phyloP scores from a whole-genome alignment of 1,284 basidiomycete genomes.

The Ganoderma meredithae region DNA sequence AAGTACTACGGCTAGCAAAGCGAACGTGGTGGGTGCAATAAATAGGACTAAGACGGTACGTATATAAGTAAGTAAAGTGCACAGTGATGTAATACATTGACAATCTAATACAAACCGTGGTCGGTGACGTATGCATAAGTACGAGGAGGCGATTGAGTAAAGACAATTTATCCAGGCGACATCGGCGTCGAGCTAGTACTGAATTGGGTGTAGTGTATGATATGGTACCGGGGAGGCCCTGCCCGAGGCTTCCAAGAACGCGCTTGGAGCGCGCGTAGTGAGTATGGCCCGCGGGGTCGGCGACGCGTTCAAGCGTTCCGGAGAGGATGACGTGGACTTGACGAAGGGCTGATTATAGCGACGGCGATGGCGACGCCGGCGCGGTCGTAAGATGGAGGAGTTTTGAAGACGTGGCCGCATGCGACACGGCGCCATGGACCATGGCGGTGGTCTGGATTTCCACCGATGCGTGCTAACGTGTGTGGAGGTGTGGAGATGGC shows the following conservation, averaged over 20 bases:
- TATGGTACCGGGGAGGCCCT: background rate
- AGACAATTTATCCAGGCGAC: constrained; percentile 1
- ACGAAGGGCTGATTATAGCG: background rate
- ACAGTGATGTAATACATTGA: background rate
- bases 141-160: constrained; percentile 1
- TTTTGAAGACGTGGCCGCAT: background rate
- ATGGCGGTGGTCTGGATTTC: background rate
- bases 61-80: background rate
- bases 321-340: background rate
- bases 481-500: background rate
- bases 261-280: background rate
- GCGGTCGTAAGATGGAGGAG: background rate
- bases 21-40: background rate
- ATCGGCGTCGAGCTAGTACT: background rate
- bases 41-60: background rate
- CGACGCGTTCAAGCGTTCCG: background rate
- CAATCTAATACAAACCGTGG: background rate
- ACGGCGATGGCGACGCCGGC: background rate
- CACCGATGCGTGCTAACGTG: background rate
- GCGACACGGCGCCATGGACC: background rate
- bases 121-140: background rate
- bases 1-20: constrained; percentile 5
- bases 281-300: background rate
- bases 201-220: constrained; percentile 1
- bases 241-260: constrained; percentile 6